phyloP scores from a whole-genome alignment of 176 grass and related monocot genomes.

The Cenchrus americanus region DNA sequence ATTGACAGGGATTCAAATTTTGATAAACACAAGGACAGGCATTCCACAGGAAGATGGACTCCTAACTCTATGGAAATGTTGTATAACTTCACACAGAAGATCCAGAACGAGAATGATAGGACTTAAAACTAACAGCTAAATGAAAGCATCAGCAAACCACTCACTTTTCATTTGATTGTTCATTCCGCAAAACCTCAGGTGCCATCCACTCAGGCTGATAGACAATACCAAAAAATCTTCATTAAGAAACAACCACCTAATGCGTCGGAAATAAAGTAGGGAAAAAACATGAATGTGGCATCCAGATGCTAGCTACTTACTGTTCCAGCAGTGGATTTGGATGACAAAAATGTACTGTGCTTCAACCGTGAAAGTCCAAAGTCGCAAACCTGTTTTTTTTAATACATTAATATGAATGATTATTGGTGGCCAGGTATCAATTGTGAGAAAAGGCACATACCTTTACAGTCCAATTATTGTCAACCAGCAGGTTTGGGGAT shows the following conservation, averaged over 20 bases:
- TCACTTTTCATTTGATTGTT: slow-evolving; percentile 99
- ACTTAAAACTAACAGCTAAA: slow-evolving; percentile 17
- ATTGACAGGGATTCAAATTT: background rate
- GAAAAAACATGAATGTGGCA: background rate
- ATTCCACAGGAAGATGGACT: slow-evolving; percentile 11
- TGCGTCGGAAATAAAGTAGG: slow-evolving; percentile 9
- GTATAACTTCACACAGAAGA: slow-evolving; percentile 20
- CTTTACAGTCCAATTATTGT: slow-evolving; percentile 99
- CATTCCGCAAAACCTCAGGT: slow-evolving; percentile 95
- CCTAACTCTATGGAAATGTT: background rate
- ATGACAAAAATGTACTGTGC: slow-evolving; percentile 98
- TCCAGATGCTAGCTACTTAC: slow-evolving; percentile 59
- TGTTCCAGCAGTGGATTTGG: slow-evolving; percentile 98
- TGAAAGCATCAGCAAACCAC: slow-evolving; percentile 30
- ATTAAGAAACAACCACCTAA: slow-evolving; percentile 5
- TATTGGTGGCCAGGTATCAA: background rate
- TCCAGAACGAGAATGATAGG: slow-evolving; percentile 24
- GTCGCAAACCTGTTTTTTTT: slow-evolving; percentile 81
- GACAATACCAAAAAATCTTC: background rate
- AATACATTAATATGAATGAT: slow-evolving; percentile 21
- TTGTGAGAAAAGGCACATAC: slow-evolving; percentile 47
- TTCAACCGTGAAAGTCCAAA: slow-evolving; percentile 99
- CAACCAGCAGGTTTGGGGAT: slow-evolving; percentile 97
- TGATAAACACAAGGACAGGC: background rate
- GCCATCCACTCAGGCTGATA: slow-evolving; percentile 99